Evolutionary conservation across 257 asterid species (phyloP), one percentile per base, ranked within the genome.

Genomic region (Orobanche coerulescens): DNA sequence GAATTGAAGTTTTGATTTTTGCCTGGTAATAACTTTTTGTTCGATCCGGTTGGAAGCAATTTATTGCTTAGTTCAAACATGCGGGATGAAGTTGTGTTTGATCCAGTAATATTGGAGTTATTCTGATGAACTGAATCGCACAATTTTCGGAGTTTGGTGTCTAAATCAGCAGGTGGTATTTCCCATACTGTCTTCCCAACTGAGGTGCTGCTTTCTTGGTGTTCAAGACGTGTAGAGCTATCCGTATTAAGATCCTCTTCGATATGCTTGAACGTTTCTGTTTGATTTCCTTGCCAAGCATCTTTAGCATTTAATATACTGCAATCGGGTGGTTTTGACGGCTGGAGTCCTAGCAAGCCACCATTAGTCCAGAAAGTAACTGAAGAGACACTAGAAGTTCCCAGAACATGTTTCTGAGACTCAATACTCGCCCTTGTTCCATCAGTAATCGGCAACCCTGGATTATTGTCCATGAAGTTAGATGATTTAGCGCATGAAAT

Each of bases 351-450:
- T 10, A 93, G 86, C 80, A 93, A 78, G 66, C 96, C 80, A 74
- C 99, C 99, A 69, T 93, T 93, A 56, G 99, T 93, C 99, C 99
- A 93, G 74, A 89, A 81, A 48, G 79, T 73, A 64, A 75, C 80
- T 58, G 95, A 54, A 67, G 73, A 43, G 57, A 58, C 73, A 62
- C 68, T 74, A 53, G 89, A 69, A 69, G 72, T 78, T 73, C 75
- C 89, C 48, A 88, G 76, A 3, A 65, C 79, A 71, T 77, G 77
- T 64, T 74, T 78, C 53, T 61, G 73, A 67, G 82, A 47, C 57
- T 76, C 90, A 0, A 66, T 65, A 75, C 59, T 55, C 63, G 65
- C 69, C 68, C 61, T 46, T 26, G 57, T 62, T 69, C 73, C 77
- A 56, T 72, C 73, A 61, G 34, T 55, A 53, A 48, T 58, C 23